Evolutionary conservation across 345 rosid species (phyloP).

Genomic region (Conringia planisiliqua): DNA sequence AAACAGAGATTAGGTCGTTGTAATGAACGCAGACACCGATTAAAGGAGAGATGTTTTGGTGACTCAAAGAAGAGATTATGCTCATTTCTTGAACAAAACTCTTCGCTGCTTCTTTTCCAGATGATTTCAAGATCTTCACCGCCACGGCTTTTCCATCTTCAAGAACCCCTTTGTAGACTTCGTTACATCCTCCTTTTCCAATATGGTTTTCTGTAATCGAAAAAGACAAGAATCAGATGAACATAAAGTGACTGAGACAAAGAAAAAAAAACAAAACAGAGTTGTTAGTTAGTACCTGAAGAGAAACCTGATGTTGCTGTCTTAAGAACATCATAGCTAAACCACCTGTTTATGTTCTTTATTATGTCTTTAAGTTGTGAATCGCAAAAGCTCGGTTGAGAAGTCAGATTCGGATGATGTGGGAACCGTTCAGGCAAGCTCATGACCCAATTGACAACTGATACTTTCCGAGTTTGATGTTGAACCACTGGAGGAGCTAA

Average conservation of each 20-base stretch:
- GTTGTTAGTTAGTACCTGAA: slow-evolving; percentile 47
- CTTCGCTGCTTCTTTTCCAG: slow-evolving; percentile 56
- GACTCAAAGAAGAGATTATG: slow-evolving; percentile 66
- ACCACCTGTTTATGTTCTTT: slow-evolving; percentile 46
- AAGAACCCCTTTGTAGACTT: slow-evolving; percentile 70
- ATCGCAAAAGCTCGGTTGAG: slow-evolving; percentile 20
- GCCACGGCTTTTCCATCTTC: slow-evolving; percentile 71
- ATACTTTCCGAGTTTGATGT: slow-evolving; percentile 39
- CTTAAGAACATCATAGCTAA: slow-evolving; percentile 53
- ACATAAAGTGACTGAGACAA: neutral
- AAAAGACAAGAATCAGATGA: slow-evolving; percentile 6
- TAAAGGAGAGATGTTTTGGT: slow-evolving; percentile 58
- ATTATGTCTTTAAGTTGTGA: slow-evolving; percentile 38
- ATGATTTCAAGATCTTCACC: slow-evolving; percentile 64
- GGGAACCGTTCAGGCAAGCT: slow-evolving; percentile 69
- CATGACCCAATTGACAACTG: slow-evolving; percentile 92
- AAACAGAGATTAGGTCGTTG: slow-evolving; percentile 59
- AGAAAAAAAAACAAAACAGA: neutral
- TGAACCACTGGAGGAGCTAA: slow-evolving; percentile 36
- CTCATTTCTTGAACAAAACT: slow-evolving; percentile 72
- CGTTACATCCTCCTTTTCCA: slow-evolving; percentile 82
- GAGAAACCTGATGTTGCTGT: slow-evolving; percentile 65
- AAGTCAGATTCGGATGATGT: slow-evolving; percentile 19
- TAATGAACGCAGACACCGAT: slow-evolving; percentile 60
- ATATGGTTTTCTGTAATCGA: slow-evolving; percentile 53